Conservation (phyloP, 768 basidiomycete species). For the Trametes punicea region DNA sequence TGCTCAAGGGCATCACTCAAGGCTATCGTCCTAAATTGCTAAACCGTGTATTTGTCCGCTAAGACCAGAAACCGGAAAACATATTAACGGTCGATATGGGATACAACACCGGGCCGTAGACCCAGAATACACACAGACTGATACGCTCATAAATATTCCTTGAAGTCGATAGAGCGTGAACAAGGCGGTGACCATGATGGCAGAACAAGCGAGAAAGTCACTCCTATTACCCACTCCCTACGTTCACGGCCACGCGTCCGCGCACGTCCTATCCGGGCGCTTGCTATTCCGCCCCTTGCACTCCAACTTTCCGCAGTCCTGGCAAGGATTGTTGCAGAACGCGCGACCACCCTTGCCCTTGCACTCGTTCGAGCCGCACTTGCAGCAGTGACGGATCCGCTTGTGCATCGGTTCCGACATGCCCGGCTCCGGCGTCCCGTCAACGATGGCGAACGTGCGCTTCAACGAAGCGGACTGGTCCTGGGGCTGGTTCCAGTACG, state of each 20-base stretch:
- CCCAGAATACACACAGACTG: not conserved
- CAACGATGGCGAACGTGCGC: constrained; percentile 29
- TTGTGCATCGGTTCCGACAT: constrained; percentile 38
- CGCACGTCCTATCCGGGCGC: constrained; percentile 71
- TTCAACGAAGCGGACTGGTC: constrained; percentile 20
- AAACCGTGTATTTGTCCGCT: constrained; percentile 5
- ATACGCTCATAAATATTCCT: not conserved
- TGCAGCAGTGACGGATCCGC: constrained; percentile 76
- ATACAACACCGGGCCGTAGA: not conserved
- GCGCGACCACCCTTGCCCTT: constrained; percentile 78
- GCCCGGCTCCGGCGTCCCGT: constrained; percentile 20
- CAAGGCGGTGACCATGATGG: no score
- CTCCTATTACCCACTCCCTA: not conserved
- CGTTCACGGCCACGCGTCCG: constrained; percentile 46
- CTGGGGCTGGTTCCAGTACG: constrained; percentile 23
- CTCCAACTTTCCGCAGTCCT: constrained; percentile 79
- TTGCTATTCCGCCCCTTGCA: constrained; percentile 77
- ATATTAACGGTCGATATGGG: not conserved
- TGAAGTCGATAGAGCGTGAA: no score
- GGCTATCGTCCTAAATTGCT: not conserved
- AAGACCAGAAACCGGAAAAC: not conserved
- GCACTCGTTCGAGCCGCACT: constrained; percentile 78
- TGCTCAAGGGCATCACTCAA: not conserved
- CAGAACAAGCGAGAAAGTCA: not conserved
- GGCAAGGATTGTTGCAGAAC: constrained; percentile 72